Evolutionary conservation across 768 basidiomycete genomes (phyloP).

Genomic region (Galerina sulciceps): DNA sequence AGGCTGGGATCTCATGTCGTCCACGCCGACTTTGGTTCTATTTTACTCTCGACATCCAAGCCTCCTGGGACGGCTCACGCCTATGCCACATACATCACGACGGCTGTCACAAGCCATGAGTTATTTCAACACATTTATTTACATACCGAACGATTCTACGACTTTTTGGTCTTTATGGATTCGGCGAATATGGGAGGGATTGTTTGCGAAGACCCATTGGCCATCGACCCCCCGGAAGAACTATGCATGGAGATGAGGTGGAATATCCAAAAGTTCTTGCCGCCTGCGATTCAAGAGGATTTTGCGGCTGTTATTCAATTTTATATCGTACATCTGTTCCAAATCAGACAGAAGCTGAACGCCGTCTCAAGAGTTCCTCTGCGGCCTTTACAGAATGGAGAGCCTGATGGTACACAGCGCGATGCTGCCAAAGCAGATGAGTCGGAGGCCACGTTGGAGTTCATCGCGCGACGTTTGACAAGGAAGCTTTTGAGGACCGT

Average conservation of each 20-base stretch:
- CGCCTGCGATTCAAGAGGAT: conserved; percentile 76
- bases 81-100: conserved; percentile 93
- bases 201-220: conserved; percentile 79
- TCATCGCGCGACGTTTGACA: conserved; percentile 81
- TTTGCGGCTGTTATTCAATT: conserved; percentile 76
- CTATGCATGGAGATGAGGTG: conserved; percentile 83
- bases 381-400: conserved; percentile 64
- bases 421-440: conserved; percentile 75
- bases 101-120: conserved; percentile 92
- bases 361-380: conserved; percentile 70
- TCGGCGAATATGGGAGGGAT: conserved; percentile 89
- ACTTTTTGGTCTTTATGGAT: conserved; percentile 96
- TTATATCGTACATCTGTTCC: conserved; percentile 87
- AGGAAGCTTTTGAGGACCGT: conserved; percentile 78
- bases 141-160: conserved; percentile 87
- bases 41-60: conserved; percentile 92
- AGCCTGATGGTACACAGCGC: conserved; percentile 64
- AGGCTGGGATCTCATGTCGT: conserved; percentile 92
- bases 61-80: conserved; percentile 95
- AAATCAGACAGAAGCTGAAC: conserved; percentile 66
- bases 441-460: conserved; percentile 67
- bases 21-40: conserved; percentile 90
- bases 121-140: conserved; percentile 94
- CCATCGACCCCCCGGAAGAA: conserved; percentile 68
- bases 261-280: conserved; percentile 92